These are phyloP conservation scores for Xylariaceae sp. DNA, from an alignment of 2,329 filamentous ascomycete species.

Conservation along the genomic window DNA sequence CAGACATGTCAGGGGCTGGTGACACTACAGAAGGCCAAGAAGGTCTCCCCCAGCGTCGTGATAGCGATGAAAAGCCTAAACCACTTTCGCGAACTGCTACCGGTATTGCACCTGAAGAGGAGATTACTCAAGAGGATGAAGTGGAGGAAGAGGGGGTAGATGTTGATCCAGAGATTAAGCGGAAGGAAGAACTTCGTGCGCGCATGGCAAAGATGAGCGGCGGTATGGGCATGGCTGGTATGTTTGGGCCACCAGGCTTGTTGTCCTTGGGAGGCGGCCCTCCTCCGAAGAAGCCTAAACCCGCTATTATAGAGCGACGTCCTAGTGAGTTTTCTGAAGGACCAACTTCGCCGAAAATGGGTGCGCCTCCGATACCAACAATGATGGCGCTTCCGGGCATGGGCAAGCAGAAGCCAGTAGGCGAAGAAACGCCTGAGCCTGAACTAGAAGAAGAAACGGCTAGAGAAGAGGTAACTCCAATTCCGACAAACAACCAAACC, in stretches of 20 bases:
- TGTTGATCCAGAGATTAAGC: constrained; percentile 82
- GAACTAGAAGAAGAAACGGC: constrained; percentile 55
- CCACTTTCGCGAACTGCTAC: constrained; percentile 47
- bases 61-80: constrained; percentile 67
- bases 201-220: constrained; percentile 99
- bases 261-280: constrained; percentile 63
- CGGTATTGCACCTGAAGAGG: constrained; percentile 45
- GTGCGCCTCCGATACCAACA: constrained; percentile 60
- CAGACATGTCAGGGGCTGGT: constrained; percentile 68
- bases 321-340: constrained; percentile 52
- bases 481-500: constrained; percentile 37
- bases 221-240: constrained; percentile 85
- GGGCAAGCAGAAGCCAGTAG: constrained; percentile 60
- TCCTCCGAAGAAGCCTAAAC: constrained; percentile 63
- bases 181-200: constrained; percentile 86
- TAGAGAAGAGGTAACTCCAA: constrained; percentile 41
- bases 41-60: constrained; percentile 72
- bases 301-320: constrained; percentile 47
- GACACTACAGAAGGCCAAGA: constrained; percentile 68
- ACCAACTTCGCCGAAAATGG: constrained; percentile 47
- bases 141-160: constrained; percentile 79
- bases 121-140: constrained; percentile 56
- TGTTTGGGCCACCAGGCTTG: constrained; percentile 78
- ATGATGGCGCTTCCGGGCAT: constrained; percentile 76
- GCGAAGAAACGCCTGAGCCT: constrained; percentile 50